phyloP scores from a whole-genome alignment of 2,329 filamentous ascomycete genomes.

The Aspergillus ruber region DNA sequence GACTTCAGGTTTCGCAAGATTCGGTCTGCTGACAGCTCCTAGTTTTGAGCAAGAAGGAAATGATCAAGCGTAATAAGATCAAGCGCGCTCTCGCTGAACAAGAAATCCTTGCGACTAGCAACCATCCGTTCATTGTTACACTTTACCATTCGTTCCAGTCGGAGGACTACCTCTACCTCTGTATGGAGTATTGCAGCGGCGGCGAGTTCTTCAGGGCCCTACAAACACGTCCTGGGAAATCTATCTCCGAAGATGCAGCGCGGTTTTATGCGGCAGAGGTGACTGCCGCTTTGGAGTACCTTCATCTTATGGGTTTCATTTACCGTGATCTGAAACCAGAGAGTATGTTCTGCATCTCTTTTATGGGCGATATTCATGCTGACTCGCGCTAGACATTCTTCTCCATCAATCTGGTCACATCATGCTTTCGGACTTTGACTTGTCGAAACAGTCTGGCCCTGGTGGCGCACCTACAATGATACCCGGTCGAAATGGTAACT shows the following conservation, averaged over 20 bases:
- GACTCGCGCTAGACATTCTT: constrained; percentile 70
- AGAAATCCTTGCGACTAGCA: constrained; percentile 95
- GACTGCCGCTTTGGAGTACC: constrained; percentile 89
- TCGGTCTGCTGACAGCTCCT: constrained; percentile 27
- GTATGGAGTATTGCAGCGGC: constrained; percentile 99
- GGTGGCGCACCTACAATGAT: constrained; percentile 98
- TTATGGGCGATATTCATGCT: background rate
- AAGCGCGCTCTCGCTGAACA: constrained; percentile 96
- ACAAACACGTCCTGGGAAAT: constrained; percentile 94
- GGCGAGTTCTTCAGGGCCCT: constrained; percentile 97
- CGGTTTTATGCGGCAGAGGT: constrained; percentile 97
- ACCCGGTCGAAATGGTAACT: constrained; percentile 79
- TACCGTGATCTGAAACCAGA: constrained; percentile 97
- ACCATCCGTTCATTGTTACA: constrained; percentile 98
- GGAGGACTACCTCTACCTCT: constrained; percentile 96
- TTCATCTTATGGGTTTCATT: constrained; percentile 99
- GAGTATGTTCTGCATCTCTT: constrained; percentile 53
- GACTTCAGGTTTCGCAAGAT: background rate
- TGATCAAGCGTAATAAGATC: constrained; percentile 99
- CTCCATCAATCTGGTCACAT: constrained; percentile 99
- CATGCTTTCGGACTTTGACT: constrained; percentile 97
- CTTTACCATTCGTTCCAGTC: constrained; percentile 99
- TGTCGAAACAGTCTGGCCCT: constrained; percentile 94
- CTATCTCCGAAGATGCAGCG: constrained; percentile 92
- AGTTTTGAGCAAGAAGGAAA: constrained; percentile 99